A percentile compares a stretch with the other conserved stretches of the same genome.
Conservation (phyloP, 2,329 filamentous ascomycete genomes). For the Neofusicoccum sp. region DNA sequence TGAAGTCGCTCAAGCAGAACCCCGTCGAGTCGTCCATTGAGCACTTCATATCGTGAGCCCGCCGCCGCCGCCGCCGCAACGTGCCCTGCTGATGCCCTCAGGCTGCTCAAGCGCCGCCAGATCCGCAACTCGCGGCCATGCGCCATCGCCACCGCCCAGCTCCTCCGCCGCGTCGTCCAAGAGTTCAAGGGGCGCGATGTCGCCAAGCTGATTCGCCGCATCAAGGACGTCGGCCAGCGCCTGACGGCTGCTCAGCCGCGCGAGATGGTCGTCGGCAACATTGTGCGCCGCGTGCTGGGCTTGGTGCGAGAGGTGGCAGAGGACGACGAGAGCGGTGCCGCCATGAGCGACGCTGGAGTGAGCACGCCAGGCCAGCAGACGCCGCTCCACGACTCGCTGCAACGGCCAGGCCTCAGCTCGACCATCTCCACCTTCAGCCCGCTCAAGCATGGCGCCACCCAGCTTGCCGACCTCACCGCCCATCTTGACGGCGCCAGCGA, state of each 20-base stretch:
- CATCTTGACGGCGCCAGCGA: constrained; percentile 33
- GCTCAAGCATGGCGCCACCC: constrained; percentile 42
- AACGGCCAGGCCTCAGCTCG: constrained; percentile 38
- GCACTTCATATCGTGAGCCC: constrained; percentile 71
- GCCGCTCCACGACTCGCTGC: constrained; percentile 35
- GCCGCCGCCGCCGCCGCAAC: constrained; percentile 16
- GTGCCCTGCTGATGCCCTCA: constrained; percentile 20
- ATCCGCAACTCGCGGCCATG: constrained; percentile 85
- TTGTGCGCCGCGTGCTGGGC: constrained; percentile 84
- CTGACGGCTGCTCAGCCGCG: constrained; percentile 81
- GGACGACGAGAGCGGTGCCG: constrained; percentile 67
- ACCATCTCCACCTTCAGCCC: constrained; percentile 49
- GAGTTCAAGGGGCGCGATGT: constrained; percentile 76
- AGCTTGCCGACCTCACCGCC: constrained; percentile 32
- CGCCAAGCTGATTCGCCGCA: constrained; percentile 72
- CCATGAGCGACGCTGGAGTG: constrained; percentile 59
- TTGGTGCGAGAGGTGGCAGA: constrained; percentile 89
- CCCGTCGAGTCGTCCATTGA: constrained; percentile 81
- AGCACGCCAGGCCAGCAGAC: constrained; percentile 44
- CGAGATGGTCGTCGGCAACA: constrained; percentile 91
- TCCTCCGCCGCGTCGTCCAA: constrained; percentile 83
- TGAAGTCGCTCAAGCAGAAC: constrained; percentile 73
- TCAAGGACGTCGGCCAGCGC: constrained; percentile 74
- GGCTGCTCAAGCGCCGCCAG: constrained; percentile 85
- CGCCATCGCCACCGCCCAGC: constrained; percentile 84